Conservation (phyloP, 805 yeast genomes). For the Allodekkera sacchari region DNA sequence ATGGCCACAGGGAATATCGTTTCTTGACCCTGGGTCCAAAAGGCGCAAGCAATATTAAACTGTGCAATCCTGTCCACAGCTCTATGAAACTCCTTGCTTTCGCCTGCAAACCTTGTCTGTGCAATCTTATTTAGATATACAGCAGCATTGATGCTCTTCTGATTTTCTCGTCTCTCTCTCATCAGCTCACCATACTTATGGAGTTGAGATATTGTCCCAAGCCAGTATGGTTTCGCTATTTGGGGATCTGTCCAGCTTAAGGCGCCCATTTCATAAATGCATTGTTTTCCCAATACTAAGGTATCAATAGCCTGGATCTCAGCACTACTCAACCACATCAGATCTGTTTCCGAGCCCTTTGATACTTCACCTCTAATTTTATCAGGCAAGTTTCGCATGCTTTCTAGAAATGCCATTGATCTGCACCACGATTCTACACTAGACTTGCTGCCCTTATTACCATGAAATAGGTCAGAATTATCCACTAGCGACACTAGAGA, state of each 20-base stretch:
- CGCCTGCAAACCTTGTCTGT: conserved; percentile 11
- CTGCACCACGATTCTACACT: conserved; percentile 20
- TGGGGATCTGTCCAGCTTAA: too few species aligned
- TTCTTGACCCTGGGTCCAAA: conserved; percentile 58
- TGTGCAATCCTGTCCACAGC: conserved; percentile 21
- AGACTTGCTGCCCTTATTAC: neutral
- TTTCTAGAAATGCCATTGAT: conserved; percentile 24
- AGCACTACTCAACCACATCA: conserved; percentile 30
- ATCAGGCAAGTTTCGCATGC: too few species aligned
- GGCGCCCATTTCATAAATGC: conserved; percentile 27
- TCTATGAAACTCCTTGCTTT: conserved; percentile 5
- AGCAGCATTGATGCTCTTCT: conserved; percentile 43
- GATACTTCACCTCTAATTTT: too few species aligned
- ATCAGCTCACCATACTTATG: conserved; percentile 34
- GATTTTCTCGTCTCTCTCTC: conserved; percentile 30
- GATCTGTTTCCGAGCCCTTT: too few species aligned
- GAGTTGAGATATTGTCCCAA: too few species aligned
- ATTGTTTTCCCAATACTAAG: conserved; percentile 34
- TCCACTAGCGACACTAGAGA: too few species aligned
- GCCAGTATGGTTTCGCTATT: too few species aligned
- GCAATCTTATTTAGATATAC: conserved; percentile 34
- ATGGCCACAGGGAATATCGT: conserved; percentile 47
- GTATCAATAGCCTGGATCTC: conserved; percentile 33
- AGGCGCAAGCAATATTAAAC: conserved; percentile 47
- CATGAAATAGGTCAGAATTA: too few species aligned